Base-by-base conservation (phyloP, 2,329 filamentous ascomycete species). In the Colletotrichum filicis region DNA sequence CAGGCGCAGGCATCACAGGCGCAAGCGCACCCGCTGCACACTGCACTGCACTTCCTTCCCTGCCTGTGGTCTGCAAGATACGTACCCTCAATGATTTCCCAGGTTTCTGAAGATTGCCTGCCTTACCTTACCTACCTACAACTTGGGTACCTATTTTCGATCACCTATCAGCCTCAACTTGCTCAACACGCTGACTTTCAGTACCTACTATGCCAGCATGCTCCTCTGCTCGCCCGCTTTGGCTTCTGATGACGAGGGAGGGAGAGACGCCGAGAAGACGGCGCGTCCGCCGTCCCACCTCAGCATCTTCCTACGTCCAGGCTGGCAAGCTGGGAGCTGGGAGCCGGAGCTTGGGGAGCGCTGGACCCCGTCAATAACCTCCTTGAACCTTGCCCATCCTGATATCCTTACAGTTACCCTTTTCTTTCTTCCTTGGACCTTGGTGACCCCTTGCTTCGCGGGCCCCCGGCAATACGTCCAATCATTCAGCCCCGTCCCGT, bases 241-340 rank as follows among this genome's bases (percentile, higher is more conserved):
- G 24, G 55, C 65, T 62, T 49, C 60, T 60, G 56, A 73, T 57
- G 52, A 26, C 19, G 60, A 46, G 59, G 35, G 32, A 53, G 30
- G 61, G 26, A 73, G 60, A 73, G 66, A 56, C 66, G 56, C 56
- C 66, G 55, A 73, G 56, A 49, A 70, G 60, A 70, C 55, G 61
- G 66, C 59, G 70, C 65, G 28, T 60, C 58, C 68, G 58, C 30
- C 70, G 65, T 53, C 42, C n/a, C 37, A 42, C 37, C 37, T 49
- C 19, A 49, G n/a, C 52, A 28, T 62, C 59, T 37, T 16, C 59
- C 59, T 12, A 37, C 24, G 59, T 62, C 59, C 37, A 52, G 22
- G 22, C 37, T 62, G 24, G 22, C 37, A 42, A 62, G 59, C 59
- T 49, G 42, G 42, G 42, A 49, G 42, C 42, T 49, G 42, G 19